A percentile compares a stretch with the other conserved stretches of the same genome.
Conservation (phyloP, 495 filamentous ascomycete species). For the Daldinia decipiens region DNA sequence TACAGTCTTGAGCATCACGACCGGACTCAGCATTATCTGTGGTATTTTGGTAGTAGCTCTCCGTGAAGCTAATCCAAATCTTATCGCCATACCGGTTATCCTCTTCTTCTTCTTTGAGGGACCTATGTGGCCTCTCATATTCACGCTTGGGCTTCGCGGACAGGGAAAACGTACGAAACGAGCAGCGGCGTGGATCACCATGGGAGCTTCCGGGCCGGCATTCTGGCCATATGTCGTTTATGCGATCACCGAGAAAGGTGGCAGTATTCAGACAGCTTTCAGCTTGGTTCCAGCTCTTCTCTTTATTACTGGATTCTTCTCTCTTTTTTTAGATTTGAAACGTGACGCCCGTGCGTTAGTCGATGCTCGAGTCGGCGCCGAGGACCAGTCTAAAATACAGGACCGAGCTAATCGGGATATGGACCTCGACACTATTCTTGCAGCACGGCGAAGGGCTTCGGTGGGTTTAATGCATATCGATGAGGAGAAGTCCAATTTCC, state of each 20-base stretch:
- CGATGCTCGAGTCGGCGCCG: conserved; percentile 48
- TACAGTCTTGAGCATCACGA: conserved; percentile 61
- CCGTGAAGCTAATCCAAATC: conserved; percentile 58
- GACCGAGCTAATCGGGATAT: conserved; percentile 47
- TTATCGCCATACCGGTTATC: conserved; percentile 66
- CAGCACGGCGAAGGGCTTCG: conserved; percentile 44
- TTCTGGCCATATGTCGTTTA: conserved; percentile 72
- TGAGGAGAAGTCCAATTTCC: conserved; percentile 36
- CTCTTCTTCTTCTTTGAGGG: conserved; percentile 76
- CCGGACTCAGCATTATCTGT: conserved; percentile 57
- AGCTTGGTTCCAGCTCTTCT: conserved; percentile 51
- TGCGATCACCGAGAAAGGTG: conserved; percentile 48
- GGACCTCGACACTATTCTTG: conserved; percentile 48
- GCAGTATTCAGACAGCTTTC: conserved; percentile 50
- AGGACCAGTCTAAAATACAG: conserved; percentile 45
- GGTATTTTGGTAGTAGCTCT: conserved; percentile 60
- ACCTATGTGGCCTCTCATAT: conserved; percentile 76
- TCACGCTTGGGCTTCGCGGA: conserved; percentile 73
- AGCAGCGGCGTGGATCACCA: conserved; percentile 72
- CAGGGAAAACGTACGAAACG: conserved; percentile 76
- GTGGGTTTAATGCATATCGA: conserved; percentile 17
- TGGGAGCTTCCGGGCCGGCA: conserved; percentile 71
- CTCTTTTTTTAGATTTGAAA: conserved; percentile 53
- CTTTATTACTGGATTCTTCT: conserved; percentile 48
- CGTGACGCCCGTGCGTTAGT: conserved; percentile 52